phyloP scores from a whole-genome alignment of 345 rosid species.

The Limnanthes douglasii region DNA sequence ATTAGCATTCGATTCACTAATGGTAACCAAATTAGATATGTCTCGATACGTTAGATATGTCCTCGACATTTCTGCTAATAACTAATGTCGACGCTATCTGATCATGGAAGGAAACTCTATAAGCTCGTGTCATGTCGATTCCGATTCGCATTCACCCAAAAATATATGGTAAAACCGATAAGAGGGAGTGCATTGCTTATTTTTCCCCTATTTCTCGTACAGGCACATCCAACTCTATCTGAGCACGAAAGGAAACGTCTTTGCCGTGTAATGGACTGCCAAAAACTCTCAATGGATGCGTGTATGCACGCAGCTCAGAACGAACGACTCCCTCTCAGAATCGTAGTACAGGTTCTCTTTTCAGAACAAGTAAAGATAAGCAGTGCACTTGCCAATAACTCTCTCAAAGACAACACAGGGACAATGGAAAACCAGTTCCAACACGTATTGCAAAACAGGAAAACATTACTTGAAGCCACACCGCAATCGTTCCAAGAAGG shows the following conservation, averaged over 20 bases:
- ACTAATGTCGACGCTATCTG: no score
- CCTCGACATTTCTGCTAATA: no score
- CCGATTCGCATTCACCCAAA: no score
- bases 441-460: constrained; percentile 60
- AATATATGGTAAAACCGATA: no score
- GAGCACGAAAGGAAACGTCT: constrained; percentile 95
- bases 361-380: constrained; percentile 91
- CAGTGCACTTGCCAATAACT: constrained; percentile 55
- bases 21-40: no score
- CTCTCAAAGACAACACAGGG: constrained; percentile 36
- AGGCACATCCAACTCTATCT: constrained; percentile 92
- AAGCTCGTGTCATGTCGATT: no score
- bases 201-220: no score
- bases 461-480: constrained; percentile 74
- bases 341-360: constrained; percentile 92
- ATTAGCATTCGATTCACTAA: no score
- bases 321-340: constrained; percentile 77
- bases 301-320: constrained; percentile 98
- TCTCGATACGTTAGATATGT: no score
- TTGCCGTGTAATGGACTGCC: constrained; percentile 95
- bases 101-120: no score
- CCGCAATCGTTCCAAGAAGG: constrained; percentile 98
- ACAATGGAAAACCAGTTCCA: constrained; percentile 43
- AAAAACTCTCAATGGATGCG: constrained; percentile 91
- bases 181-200: no score